A percentile compares a stretch with the other conserved stretches of the same genome.
phyloP scores from a whole-genome alignment of 2,329 filamentous ascomycete species.

The Uncinocarpus reesii region DNA sequence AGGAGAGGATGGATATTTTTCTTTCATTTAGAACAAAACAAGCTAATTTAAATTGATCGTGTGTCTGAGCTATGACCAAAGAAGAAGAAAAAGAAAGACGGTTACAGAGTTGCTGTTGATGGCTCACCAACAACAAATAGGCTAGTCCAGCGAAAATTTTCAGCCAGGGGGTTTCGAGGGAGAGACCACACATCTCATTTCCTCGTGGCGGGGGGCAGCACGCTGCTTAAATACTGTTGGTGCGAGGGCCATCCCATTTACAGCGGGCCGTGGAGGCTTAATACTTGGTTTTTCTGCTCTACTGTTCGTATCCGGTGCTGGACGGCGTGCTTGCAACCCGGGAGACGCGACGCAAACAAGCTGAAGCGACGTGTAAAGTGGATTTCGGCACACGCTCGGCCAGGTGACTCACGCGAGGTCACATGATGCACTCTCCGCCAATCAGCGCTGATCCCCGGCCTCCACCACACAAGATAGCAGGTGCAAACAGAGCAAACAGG shows the following conservation, averaged over 20 bases:
- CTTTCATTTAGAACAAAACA: slow-evolving; percentile 1
- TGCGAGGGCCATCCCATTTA: background rate
- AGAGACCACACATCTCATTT: slow-evolving; percentile 1
- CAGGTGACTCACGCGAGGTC: slow-evolving; percentile 19
- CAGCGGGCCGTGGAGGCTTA: background rate
- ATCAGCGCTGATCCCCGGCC: background rate
- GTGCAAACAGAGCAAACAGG: slow-evolving; percentile 11
- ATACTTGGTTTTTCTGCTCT: background rate
- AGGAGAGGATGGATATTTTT: background rate
- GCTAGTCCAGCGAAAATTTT: slow-evolving; percentile 3
- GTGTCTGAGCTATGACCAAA: background rate
- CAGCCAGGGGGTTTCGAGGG: slow-evolving; percentile 5
- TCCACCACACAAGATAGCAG: background rate
- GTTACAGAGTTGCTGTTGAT: too few species aligned
- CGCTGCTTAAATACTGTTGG: background rate
- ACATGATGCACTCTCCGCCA: slow-evolving; percentile 10
- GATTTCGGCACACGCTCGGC: slow-evolving; percentile 6
- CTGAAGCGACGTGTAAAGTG: slow-evolving; percentile 16
- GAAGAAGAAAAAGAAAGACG: background rate
- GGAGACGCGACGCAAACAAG: slow-evolving; percentile 12
- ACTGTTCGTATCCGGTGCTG: background rate
- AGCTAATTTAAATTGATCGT: slow-evolving; percentile 1
- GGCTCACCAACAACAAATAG: too few species aligned
- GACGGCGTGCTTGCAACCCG: background rate
- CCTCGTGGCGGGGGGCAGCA: slow-evolving; percentile 2